A percentile compares a stretch with the other conserved stretches of the same genome.
Evolutionary conservation across 2,329 filamentous ascomycete species (phyloP).

Genomic region (Fusarium kyushuense): DNA sequence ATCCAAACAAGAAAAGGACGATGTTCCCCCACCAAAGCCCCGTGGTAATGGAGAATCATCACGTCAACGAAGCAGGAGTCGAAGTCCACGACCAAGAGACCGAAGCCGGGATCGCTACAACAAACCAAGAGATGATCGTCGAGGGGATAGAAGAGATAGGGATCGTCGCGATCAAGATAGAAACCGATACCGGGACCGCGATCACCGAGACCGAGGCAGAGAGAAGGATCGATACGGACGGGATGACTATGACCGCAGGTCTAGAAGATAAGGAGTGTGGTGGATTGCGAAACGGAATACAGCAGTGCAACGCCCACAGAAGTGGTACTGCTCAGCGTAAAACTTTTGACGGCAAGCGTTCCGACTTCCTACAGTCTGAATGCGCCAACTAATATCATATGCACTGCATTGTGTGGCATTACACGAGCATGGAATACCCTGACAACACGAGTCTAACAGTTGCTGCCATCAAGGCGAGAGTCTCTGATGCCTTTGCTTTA

Average conservation of each 20-base stretch:
- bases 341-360: constrained; percentile 32
- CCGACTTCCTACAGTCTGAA: constrained; percentile 19
- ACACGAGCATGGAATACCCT: constrained; percentile 34
- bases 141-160: constrained; percentile 47
- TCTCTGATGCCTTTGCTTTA: constrained; percentile 9
- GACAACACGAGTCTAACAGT: constrained; percentile 37
- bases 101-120: constrained; percentile 47
- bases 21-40: constrained; percentile 22
- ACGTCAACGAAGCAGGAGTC: constrained; percentile 37
- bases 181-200: constrained; percentile 51
- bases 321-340: constrained; percentile 22
- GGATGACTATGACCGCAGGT: constrained; percentile 38
- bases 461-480: constrained; percentile 11
- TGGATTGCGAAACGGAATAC: constrained; percentile 32
- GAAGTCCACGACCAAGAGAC: constrained; percentile 34
- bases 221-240: constrained; percentile 41
- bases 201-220: constrained; percentile 42
- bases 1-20: constrained; percentile 44
- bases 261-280: constrained; percentile 40
- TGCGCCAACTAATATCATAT: constrained; percentile 32
- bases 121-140: constrained; percentile 42
- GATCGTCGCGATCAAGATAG: constrained; percentile 45
- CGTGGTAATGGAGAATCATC: constrained; percentile 19
- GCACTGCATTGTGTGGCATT: constrained; percentile 34
- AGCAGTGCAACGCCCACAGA: constrained; percentile 26